Evolutionary conservation across 2,329 filamentous ascomycete species (phyloP), one percentile per base, ranked within the genome.

Genomic region (Botryotinia convoluta): DNA sequence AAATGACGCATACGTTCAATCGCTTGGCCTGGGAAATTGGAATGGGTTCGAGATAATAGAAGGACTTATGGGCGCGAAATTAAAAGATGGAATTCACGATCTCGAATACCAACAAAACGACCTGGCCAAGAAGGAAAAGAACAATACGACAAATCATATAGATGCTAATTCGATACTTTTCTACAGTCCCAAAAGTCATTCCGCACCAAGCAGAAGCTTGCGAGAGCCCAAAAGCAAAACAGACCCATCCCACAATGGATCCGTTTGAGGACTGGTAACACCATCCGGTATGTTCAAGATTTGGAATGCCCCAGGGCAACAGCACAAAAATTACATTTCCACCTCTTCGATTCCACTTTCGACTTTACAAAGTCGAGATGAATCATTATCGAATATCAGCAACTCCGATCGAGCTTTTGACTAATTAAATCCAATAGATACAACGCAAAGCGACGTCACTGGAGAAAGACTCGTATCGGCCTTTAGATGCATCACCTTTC

Each of bases 131-230:
- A 67, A 69, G 71, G n/a, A 45, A 69, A 29, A 70, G 65, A 37
- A 69, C 51, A 74, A 44, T 22, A 69, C 45, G 68, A 57, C 74
- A 44, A 67, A 75, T 77, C 67, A 79, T 70, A 62, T 75, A 61
- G 72, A 59, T 70, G 60, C 73, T 76, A 68, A 72, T 45, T 59
- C 48, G 29, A 45, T 69, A 42, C 45, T 18, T n/a, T 26, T 35
- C 26, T 75, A 84, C 85, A 98, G 95, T 95, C 92, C 92, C 94
- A 99, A 90, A 99, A 99, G 92, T 93, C 95, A 85, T 99, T 99
- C 94, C 93, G 95, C 86, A 98, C 95, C 88, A 99, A 99, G 95
- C 93, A 97, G 88, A 99, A 99, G 96, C 94, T 99, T 89, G 96
- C 96, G 85, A 98, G 95, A 91, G 96, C 96, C 85, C 95, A 98